Percentiles rank a stretch among this genome's conserved stretches.
Conservation (phyloP, 768 basidiomycete genomes). For the Boletus rubescentipes region DNA sequence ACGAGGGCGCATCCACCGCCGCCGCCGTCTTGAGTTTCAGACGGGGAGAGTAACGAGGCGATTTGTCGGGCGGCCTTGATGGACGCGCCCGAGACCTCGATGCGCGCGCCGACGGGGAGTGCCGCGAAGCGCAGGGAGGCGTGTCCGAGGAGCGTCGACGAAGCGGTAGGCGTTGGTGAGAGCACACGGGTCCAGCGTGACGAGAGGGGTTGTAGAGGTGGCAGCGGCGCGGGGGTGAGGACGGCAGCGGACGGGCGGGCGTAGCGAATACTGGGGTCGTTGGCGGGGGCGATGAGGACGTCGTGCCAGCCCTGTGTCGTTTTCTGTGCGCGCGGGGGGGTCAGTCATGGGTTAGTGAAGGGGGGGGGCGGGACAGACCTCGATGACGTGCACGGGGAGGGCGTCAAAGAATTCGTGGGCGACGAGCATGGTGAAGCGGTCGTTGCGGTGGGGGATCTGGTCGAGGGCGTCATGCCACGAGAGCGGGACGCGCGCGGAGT, state of each 20-base stretch:
- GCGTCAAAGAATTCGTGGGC: constrained; percentile 99
- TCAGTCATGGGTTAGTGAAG: not conserved
- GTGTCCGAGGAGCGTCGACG: constrained; percentile 54
- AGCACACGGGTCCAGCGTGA: constrained; percentile 64
- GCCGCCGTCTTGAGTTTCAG: constrained; percentile 1
- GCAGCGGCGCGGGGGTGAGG: not conserved
- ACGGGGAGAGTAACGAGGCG: constrained; percentile 54
- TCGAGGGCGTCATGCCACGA: constrained; percentile 76
- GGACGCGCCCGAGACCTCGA: constrained; percentile 79
- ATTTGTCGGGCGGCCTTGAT: constrained; percentile 68
- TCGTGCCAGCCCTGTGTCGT: constrained; percentile 81
- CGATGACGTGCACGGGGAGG: constrained; percentile 84
- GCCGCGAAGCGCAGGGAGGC: constrained; percentile 69
- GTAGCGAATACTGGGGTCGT: constrained; percentile 39
- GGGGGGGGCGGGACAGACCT: constrained; percentile 52
- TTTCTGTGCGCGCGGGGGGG: constrained; percentile 53
- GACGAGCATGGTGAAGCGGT: constrained; percentile 76
- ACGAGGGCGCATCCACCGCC: constrained; percentile 67
- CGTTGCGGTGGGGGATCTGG: constrained; percentile 52
- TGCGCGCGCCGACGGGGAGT: constrained; percentile 64
- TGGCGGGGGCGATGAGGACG: constrained; percentile 59
- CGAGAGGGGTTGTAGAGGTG: constrained; percentile 12
- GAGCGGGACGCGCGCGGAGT: constrained; percentile 38
- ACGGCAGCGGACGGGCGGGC: constrained; percentile 21
- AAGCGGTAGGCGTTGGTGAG: constrained; percentile 54